Evolutionary conservation across 345 rosid species (phyloP).

Genomic region (Streptanthus diversifolius): DNA sequence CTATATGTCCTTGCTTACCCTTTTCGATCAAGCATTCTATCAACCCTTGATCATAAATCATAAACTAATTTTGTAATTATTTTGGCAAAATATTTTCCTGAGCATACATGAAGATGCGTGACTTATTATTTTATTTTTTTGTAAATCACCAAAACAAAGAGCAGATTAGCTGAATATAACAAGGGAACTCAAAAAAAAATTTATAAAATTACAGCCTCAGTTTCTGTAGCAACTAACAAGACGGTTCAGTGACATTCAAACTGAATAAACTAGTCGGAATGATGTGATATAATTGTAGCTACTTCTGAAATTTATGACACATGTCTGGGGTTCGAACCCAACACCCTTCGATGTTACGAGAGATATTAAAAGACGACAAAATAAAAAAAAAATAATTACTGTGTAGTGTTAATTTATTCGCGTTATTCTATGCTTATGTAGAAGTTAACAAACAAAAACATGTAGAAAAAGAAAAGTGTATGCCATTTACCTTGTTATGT

Average conservation of each 20-base stretch:
- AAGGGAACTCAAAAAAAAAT: not conserved
- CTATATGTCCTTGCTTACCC: not conserved
- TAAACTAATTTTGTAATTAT: no score
- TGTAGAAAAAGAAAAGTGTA: not conserved
- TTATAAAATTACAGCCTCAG: not conserved
- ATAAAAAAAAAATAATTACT: no score
- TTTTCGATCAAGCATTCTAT: not conserved
- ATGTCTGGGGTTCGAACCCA: no score
- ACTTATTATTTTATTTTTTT: not conserved
- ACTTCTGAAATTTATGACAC: no score
- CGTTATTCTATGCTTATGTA: not conserved
- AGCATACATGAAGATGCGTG: not conserved
- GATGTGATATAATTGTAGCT: no score
- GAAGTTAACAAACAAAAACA: not conserved
- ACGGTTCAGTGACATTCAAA: not conserved
- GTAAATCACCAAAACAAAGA: not conserved
- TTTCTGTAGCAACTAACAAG: constrained; percentile 8
- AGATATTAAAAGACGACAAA: no score
- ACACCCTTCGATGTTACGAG: no score
- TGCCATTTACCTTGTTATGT: not conserved
- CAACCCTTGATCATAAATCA: not conserved
- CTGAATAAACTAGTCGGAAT: no score
- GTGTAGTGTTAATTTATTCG: not conserved
- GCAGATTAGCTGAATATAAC: not conserved
- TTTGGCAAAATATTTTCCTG: not conserved